Percentiles rank a stretch among this genome's conserved stretches.
phyloP scores from a whole-genome alignment of 2,329 filamentous ascomycete genomes.

The Beauveria sp. region DNA sequence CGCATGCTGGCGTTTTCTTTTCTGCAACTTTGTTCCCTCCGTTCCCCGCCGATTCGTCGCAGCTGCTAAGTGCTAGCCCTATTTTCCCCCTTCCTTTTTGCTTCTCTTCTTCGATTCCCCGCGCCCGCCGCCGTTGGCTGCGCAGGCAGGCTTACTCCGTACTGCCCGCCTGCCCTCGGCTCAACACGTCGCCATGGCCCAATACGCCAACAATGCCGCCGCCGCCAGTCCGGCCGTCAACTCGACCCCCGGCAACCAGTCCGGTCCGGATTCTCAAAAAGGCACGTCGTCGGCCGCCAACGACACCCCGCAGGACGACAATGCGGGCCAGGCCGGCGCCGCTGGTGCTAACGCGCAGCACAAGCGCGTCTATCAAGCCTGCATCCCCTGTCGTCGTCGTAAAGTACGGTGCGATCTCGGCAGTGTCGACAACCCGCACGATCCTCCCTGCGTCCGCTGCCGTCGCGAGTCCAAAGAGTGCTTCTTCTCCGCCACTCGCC shows the following conservation, averaged over 20 bases:
- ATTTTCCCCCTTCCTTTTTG: background rate
- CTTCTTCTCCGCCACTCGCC: slow-evolving; percentile 88
- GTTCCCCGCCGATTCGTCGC: background rate
- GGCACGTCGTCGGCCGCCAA: background rate
- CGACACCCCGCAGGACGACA: slow-evolving; percentile 12
- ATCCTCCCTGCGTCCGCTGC: slow-evolving; percentile 89
- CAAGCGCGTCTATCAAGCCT: slow-evolving; percentile 57
- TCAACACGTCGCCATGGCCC: slow-evolving; percentile 8
- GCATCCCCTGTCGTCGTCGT: slow-evolving; percentile 53
- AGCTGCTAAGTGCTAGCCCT: background rate
- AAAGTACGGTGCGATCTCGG: slow-evolving; percentile 57
- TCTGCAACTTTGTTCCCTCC: background rate
- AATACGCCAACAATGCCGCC: slow-evolving; percentile 4
- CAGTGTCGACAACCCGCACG: slow-evolving; percentile 86
- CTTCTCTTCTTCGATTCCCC: background rate
- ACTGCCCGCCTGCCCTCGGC: background rate
- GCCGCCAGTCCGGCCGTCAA: background rate
- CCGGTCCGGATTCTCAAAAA: slow-evolving; percentile 3
- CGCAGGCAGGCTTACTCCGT: background rate
- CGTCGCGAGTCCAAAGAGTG: slow-evolving; percentile 93
- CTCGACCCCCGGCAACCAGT: slow-evolving; percentile 3
- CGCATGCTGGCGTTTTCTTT: background rate
- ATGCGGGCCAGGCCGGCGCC: slow-evolving; percentile 13
- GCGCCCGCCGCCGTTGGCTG: background rate
- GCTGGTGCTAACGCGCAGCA: slow-evolving; percentile 31